A percentile compares a stretch with the other conserved stretches of the same genome.
These are phyloP conservation scores for Carallia pectinifolia DNA, from an alignment of 345 rosid species.

Conservation along the genomic window DNA sequence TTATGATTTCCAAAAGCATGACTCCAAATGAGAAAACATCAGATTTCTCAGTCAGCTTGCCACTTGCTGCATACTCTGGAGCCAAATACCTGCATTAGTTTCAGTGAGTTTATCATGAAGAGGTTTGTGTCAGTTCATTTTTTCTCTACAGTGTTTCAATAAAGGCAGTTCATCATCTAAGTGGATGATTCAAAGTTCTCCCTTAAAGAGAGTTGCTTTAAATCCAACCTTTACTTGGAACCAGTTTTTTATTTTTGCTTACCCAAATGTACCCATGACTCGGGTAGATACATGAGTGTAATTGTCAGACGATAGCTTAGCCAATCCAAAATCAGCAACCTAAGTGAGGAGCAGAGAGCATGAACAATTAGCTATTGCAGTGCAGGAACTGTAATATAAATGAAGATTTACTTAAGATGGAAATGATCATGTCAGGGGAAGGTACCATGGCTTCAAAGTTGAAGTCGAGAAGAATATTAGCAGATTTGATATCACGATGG, in stretches of 20 bases:
- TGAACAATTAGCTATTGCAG: slow-evolving; percentile 1
- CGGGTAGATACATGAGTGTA: slow-evolving; percentile 93
- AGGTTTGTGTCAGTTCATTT: neutral
- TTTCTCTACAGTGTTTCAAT: too few relatives aligned
- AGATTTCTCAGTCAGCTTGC: slow-evolving; percentile 82
- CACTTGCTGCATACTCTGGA: slow-evolving; percentile 91
- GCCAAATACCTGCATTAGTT: slow-evolving; percentile 67
- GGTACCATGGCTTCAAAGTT: slow-evolving; percentile 88
- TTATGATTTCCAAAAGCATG: slow-evolving; percentile 81
- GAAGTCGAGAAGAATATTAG: slow-evolving; percentile 77
- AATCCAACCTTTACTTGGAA: neutral
- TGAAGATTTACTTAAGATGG: too few relatives aligned
- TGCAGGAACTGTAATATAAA: neutral
- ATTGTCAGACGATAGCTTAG: slow-evolving; percentile 81
- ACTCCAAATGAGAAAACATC: slow-evolving; percentile 93
- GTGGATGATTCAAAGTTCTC: neutral
- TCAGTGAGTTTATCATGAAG: neutral
- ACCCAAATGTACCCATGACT: slow-evolving; percentile 99
- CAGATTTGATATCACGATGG: slow-evolving; percentile 84
- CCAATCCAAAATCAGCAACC: slow-evolving; percentile 97
- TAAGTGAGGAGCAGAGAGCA: slow-evolving; percentile 17
- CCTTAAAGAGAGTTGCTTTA: neutral
- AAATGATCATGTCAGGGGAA: neutral
- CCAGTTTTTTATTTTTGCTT: neutral
- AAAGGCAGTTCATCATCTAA: neutral